Evolutionary conservation across 805 yeast genomes (phyloP).

Genomic region (Kodamaea neixiangensis): DNA sequence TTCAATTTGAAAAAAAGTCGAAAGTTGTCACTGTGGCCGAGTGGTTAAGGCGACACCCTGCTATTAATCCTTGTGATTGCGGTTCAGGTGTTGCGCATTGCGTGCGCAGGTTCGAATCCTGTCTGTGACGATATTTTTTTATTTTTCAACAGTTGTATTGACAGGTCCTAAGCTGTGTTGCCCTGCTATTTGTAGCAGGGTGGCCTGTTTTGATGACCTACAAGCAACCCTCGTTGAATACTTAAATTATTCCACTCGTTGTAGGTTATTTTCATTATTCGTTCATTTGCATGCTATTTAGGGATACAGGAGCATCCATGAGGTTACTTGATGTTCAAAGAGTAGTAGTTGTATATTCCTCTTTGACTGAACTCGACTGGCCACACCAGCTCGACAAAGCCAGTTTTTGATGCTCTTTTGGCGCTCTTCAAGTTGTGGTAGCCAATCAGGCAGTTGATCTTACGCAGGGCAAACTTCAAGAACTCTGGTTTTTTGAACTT

Average conservation of each 20-base stretch:
- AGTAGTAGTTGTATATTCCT: constrained; percentile 60
- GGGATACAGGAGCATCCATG: not conserved
- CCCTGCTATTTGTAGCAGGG: too few species aligned
- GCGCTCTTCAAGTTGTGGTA: constrained; percentile 42
- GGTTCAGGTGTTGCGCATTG: constrained; percentile 31
- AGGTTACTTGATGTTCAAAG: constrained; percentile 48
- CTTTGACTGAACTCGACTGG: constrained; percentile 54
- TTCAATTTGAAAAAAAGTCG: not conserved
- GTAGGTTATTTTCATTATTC: not conserved
- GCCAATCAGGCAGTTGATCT: constrained; percentile 57
- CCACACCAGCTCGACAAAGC: constrained; percentile 43
- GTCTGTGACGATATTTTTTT: constrained; percentile 46
- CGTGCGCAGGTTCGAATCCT: constrained; percentile 58
- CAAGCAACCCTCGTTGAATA: too few species aligned
- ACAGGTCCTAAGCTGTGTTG: too few species aligned
- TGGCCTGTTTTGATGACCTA: too few species aligned
- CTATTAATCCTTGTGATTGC: constrained; percentile 27
- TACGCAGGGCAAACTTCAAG: constrained; percentile 53
- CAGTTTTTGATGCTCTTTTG: constrained; percentile 33
- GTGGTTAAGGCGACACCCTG: constrained; percentile 56
- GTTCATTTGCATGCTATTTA: not conserved
- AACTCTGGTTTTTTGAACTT: constrained; percentile 49
- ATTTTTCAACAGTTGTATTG: too few species aligned
- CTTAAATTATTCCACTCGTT: too few species aligned
- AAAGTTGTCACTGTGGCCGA: constrained; percentile 49